These are phyloP conservation scores for Leccinum boreale DNA, from an alignment of 768 basidiomycete genomes.

Conservation along the genomic window DNA sequence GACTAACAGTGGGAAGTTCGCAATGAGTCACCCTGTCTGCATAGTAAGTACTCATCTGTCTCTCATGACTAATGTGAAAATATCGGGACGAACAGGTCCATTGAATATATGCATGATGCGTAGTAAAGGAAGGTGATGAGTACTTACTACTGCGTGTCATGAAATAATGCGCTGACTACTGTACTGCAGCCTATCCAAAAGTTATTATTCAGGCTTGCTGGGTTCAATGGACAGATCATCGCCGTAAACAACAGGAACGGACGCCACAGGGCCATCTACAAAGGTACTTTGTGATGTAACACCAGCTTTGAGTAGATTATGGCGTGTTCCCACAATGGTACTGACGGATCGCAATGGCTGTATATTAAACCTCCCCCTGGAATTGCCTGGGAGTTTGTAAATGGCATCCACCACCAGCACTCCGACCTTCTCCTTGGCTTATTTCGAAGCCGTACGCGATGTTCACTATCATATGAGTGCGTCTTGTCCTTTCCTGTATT, in stretches of 20 bases:
- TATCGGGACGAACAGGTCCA: background rate
- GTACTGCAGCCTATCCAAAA: background rate
- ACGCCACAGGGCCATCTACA: background rate
- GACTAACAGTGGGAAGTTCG: no score
- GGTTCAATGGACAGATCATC: background rate
- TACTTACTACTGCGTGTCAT: background rate
- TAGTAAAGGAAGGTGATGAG: background rate
- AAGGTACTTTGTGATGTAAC: background rate
- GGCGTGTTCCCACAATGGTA: background rate
- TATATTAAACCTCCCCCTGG: background rate
- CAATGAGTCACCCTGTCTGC: no score
- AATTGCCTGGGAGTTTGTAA: constrained; percentile 58
- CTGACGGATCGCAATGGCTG: background rate
- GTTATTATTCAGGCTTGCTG: background rate
- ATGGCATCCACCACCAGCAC: constrained; percentile 1
- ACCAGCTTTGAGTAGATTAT: background rate
- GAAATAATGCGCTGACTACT: background rate
- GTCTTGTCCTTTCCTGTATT: background rate
- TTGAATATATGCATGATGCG: background rate
- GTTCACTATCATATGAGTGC: constrained; percentile 11
- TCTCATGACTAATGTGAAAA: background rate
- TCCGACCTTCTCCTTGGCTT: constrained; percentile 1
- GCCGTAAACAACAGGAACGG: background rate
- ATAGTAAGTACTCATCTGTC: background rate
- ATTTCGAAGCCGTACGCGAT: constrained; percentile 4